Evolutionary conservation across 2,329 filamentous ascomycete genomes (phyloP), one percentile per base, ranked within the genome.

Genomic region (Arthrobotrys conoides): DNA sequence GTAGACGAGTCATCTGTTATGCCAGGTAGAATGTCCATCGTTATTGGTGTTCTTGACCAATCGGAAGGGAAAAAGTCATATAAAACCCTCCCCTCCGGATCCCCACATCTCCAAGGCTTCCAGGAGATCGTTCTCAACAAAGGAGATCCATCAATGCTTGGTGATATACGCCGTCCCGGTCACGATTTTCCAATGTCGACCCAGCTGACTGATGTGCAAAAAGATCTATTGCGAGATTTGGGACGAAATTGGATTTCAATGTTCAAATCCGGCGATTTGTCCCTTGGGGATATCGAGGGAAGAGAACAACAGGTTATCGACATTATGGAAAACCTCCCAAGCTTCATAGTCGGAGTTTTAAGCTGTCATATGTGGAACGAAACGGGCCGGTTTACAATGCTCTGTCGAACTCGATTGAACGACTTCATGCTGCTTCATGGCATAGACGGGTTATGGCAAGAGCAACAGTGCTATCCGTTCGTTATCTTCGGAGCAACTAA

Each of bases 11-110:
- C 75, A 78, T 57, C 75, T 64, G 64, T 78, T 49, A 78, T 78
- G 51, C 75, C 75, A 78, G 75, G 75, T 78, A 78, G 68, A 78
- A 78, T 78, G 75, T 78, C 75, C 68, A 78, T 78, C 44, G 75
- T 78, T 49, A 78, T 78, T 71, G 75, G 75, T 65, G 75, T 78
- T n/a, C 63, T 78, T 78, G 75, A 78, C 55, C 68, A 72, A 67
- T 78, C 75, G 68, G 75, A 78, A 51, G 68, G 66, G 63, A 78
- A 78, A 65, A 68, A 65, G 22, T 72, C 75, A 49, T 78, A 78
- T 78, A 78, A 78, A 78, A 65, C 63, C 75, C 75, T 78, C 68
- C 75, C 75, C 3, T 78, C 75, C 64, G 63, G 61, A 68, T 78
- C 75, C 68, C 63, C 68, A 57, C 53, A 64, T 78, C 51, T 78